Evolutionary conservation across 345 rosid genomes (phyloP).

Genomic region (Combretum micranthum): DNA sequence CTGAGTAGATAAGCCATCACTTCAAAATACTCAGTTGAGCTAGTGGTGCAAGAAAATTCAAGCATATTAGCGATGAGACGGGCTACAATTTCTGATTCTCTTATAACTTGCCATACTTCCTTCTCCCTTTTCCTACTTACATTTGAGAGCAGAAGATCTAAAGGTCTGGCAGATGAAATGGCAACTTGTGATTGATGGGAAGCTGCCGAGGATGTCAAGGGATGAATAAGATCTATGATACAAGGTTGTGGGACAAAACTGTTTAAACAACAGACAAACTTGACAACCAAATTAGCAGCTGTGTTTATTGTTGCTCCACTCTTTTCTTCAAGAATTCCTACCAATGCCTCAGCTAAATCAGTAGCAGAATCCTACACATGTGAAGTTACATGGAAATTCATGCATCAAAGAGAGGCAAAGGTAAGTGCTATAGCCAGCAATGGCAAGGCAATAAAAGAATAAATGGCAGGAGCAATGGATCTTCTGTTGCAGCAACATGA

Average conservation of each 20-base stretch:
- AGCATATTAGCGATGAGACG: constrained; percentile 27
- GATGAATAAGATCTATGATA: constrained; percentile 41
- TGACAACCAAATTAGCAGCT: constrained; percentile 47
- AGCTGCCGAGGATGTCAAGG: constrained; percentile 49
- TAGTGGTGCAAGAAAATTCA: constrained; percentile 21
- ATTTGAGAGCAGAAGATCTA: constrained; percentile 40
- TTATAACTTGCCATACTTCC: constrained; percentile 45
- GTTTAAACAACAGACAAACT: constrained; percentile 36
- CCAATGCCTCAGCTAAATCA: constrained; percentile 64
- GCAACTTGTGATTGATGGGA: constrained; percentile 39
- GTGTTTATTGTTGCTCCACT: constrained; percentile 39
- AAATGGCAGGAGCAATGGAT: too few relatives aligned
- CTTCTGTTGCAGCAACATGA: too few relatives aligned
- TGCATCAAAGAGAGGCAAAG: not conserved
- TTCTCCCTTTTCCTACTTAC: constrained; percentile 43
- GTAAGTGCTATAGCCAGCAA: not conserved
- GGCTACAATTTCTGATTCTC: constrained; percentile 30
- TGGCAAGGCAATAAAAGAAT: too few relatives aligned
- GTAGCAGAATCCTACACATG: constrained; percentile 52
- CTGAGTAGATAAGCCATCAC: constrained; percentile 54
- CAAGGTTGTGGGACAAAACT: constrained; percentile 33
- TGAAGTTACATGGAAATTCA: not conserved
- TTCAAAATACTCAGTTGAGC: constrained; percentile 44
- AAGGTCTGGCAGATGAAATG: constrained; percentile 47
- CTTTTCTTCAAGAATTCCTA: constrained; percentile 56